Percentiles rank a stretch among this genome's conserved stretches.
phyloP scores from a whole-genome alignment of 164 flowering plant species.

The Liriodendron chinense region DNA sequence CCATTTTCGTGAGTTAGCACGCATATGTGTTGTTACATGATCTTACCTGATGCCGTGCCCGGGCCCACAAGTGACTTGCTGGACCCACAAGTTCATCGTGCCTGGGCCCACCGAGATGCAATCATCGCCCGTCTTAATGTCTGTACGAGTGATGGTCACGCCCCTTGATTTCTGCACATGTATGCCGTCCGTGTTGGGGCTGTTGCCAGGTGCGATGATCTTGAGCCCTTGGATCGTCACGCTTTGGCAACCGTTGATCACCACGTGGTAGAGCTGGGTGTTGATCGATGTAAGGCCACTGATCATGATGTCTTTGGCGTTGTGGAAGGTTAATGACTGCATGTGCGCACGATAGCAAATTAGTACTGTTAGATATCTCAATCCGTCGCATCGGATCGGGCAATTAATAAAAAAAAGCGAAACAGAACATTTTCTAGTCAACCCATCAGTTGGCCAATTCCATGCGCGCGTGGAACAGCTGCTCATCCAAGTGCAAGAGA shows the following conservation, averaged over 20 bases:
- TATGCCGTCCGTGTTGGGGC: constrained; percentile 40
- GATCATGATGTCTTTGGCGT: constrained; percentile 17
- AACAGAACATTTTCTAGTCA: too few species aligned
- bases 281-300: constrained; percentile 26
- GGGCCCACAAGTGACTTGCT: constrained; percentile 25
- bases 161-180: constrained; percentile 20
- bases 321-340: constrained; percentile 23
- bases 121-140: constrained; percentile 30
- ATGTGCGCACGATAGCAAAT: background rate
- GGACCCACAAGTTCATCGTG: constrained; percentile 19
- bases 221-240: constrained; percentile 16
- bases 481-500: too few species aligned
- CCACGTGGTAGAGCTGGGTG: constrained; percentile 26
- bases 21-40: too few species aligned
- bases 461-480: too few species aligned
- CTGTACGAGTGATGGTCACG: constrained; percentile 16
- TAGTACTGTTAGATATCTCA: too few species aligned
- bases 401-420: too few species aligned
- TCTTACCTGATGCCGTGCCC: constrained; percentile 36
- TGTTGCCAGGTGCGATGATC: constrained; percentile 20
- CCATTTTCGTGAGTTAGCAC: too few species aligned
- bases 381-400: too few species aligned
- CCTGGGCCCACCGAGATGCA: constrained; percentile 38
- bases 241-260: constrained; percentile 20
- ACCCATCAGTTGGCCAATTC: too few species aligned